Conservation (phyloP, 768 basidiomycete species). For the Pisolithus marmoratus region DNA sequence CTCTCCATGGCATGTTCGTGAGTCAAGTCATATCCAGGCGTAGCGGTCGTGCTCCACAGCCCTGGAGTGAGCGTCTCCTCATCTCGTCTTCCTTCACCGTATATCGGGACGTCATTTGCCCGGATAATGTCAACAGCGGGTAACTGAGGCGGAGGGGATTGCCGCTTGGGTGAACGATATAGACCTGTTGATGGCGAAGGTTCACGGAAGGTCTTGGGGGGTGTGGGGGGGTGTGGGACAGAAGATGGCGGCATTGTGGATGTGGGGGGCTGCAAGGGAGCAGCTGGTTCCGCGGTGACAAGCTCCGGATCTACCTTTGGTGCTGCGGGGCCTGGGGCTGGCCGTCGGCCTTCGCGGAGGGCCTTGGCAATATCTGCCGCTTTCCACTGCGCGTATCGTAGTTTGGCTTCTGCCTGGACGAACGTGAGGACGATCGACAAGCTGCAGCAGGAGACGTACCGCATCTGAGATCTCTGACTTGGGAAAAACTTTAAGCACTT, state of each 20-base stretch:
- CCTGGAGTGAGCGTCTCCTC: conserved; percentile 43
- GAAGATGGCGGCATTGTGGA: conserved; percentile 9
- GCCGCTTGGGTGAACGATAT: conserved; percentile 26
- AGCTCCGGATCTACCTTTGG: conserved; percentile 25
- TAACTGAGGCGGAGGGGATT: conserved; percentile 28
- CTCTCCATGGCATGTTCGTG: conserved; percentile 18
- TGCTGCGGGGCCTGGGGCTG: conserved; percentile 72
- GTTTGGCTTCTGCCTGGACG: conserved; percentile 73
- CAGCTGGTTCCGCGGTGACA: background rate
- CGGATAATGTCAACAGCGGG: conserved; percentile 23
- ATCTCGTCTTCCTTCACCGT: conserved; percentile 20
- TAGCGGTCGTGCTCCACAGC: conserved; percentile 72
- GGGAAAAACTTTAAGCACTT: conserved; percentile 76
- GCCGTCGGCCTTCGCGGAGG: conserved; percentile 86
- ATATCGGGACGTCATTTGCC: conserved; percentile 22
- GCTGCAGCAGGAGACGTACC: conserved; percentile 31
- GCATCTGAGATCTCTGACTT: conserved; percentile 51
- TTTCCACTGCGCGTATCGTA: conserved; percentile 96
- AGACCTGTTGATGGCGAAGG: conserved; percentile 17
- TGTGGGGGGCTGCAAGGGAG: conserved; percentile 10
- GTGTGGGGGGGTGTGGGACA: conserved; percentile 14
- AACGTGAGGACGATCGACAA: conserved; percentile 1
- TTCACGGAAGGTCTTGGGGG: conserved; percentile 20
- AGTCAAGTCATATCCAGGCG: conserved; percentile 49
- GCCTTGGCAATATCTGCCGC: conserved; percentile 94